Evolutionary conservation across 2,329 filamentous ascomycete genomes (phyloP).

Genomic region (Aspergillus tubingensis): DNA sequence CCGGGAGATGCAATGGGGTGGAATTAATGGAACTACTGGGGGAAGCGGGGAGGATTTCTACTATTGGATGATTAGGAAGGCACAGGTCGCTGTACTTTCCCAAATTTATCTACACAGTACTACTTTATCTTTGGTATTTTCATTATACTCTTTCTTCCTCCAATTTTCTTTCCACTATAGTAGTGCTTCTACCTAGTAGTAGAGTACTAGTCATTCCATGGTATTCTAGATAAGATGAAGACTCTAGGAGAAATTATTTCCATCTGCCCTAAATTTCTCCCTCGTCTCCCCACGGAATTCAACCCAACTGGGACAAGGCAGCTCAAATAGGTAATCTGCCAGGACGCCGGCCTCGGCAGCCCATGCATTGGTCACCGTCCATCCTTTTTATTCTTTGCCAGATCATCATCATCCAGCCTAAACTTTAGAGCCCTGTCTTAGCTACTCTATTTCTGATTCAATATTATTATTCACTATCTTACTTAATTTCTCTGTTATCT

Average conservation of each 20-base stretch:
- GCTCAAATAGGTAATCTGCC: too few relatives aligned
- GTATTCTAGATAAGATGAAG: too few relatives aligned
- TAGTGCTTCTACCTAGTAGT: too few relatives aligned
- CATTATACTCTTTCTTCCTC: too few relatives aligned
- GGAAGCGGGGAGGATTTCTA: not conserved
- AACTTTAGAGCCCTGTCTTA: not conserved
- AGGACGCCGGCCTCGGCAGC: too few relatives aligned
- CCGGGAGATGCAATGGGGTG: not conserved
- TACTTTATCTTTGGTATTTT: too few relatives aligned
- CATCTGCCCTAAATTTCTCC: not conserved
- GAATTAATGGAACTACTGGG: not conserved
- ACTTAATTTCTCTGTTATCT: not conserved
- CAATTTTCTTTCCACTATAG: too few relatives aligned
- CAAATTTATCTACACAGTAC: too few relatives aligned
- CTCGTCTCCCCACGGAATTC: not conserved
- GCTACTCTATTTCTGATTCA: not conserved
- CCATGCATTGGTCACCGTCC: not conserved
- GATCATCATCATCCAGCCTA: not conserved
- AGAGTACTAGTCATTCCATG: too few relatives aligned
- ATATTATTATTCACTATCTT: not conserved
- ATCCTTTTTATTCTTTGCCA: not conserved
- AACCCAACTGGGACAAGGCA: not conserved
- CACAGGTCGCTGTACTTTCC: too few relatives aligned
- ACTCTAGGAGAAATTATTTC: too few relatives aligned
- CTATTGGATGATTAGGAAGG: not conserved